Evolutionary conservation across 331 rosid genomes (phyloP).

Genomic region (Prunus yedoensis): DNA sequence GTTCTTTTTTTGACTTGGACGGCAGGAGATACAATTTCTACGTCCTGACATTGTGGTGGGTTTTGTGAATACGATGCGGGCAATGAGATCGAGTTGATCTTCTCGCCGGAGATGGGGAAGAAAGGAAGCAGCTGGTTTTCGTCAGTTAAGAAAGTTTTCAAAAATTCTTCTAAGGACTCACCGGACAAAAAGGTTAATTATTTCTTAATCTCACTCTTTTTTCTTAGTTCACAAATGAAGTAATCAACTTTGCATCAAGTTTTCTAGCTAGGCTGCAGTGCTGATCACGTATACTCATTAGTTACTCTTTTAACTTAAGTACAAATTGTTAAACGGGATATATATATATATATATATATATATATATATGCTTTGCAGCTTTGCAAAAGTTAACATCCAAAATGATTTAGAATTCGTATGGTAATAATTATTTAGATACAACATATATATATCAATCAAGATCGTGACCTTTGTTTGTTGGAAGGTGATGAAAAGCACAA

Average conservation of each 20-base stretch:
- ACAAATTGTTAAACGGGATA: no score
- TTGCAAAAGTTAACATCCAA: no score
- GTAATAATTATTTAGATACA: neutral
- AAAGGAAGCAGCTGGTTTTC: constrained; percentile 88
- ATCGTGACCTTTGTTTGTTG: neutral
- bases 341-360: no score
- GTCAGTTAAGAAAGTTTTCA: constrained; percentile 82
- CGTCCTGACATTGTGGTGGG: neutral
- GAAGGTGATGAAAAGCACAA: constrained; percentile 2
- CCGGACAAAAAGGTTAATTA: constrained; percentile 52
- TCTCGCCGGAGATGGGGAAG: constrained; percentile 70
- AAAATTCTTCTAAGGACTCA: constrained; percentile 59
- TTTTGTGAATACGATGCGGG: constrained; percentile 21
- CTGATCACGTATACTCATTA: no score
- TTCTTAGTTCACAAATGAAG: neutral
- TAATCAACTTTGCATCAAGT: no score
- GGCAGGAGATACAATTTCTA: constrained; percentile 3
- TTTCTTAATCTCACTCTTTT: neutral
- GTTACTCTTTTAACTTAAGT: no score
- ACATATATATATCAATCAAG: neutral
- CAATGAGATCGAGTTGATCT: constrained; percentile 18
- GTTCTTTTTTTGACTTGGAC: neutral
- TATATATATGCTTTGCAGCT: no score
- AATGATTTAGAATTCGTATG: neutral
- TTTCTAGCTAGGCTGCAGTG: no score